These are phyloP conservation scores for Tagetes erecta DNA, from an alignment of 129 eudicot species.

Conservation along the genomic window DNA sequence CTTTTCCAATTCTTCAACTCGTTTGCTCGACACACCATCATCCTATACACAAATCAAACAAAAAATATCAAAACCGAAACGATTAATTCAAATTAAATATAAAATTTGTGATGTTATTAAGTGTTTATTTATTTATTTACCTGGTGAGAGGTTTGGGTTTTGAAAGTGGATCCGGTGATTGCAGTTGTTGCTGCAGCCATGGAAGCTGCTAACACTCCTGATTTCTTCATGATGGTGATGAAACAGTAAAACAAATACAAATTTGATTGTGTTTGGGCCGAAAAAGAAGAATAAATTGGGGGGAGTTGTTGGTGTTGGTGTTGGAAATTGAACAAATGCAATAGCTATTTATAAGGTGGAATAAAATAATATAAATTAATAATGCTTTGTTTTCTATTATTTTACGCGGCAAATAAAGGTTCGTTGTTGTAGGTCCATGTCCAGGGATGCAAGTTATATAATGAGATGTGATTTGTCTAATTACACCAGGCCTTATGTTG, in stretches of 20 bases:
- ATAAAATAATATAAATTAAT: neutral
- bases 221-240: slow-evolving; percentile 28
- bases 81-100: neutral
- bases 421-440: slow-evolving; percentile 21
- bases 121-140: neutral
- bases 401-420: slow-evolving; percentile 42
- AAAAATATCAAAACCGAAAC: neutral
- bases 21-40: slow-evolving; percentile 31
- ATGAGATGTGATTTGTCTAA: slow-evolving; percentile 14
- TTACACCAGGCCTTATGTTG: no score
- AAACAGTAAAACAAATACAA: neutral
- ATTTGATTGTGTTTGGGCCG: neutral
- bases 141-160: slow-evolving; percentile 26
- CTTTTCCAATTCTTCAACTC: slow-evolving; percentile 25
- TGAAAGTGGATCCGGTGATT: slow-evolving; percentile 12
- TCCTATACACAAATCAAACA: slow-evolving; percentile 26
- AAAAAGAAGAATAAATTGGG: neutral
- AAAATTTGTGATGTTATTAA: neutral
- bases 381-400: slow-evolving; percentile 19
- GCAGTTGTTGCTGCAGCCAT: slow-evolving; percentile 34
- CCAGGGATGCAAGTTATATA: neutral
- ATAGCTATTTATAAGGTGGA: neutral
- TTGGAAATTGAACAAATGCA: slow-evolving; percentile 29
- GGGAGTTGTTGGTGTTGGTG: neutral
- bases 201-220: slow-evolving; percentile 36